phyloP scores from a whole-genome alignment of 345 rosid species.

The Euphorbia pulcherrima region DNA sequence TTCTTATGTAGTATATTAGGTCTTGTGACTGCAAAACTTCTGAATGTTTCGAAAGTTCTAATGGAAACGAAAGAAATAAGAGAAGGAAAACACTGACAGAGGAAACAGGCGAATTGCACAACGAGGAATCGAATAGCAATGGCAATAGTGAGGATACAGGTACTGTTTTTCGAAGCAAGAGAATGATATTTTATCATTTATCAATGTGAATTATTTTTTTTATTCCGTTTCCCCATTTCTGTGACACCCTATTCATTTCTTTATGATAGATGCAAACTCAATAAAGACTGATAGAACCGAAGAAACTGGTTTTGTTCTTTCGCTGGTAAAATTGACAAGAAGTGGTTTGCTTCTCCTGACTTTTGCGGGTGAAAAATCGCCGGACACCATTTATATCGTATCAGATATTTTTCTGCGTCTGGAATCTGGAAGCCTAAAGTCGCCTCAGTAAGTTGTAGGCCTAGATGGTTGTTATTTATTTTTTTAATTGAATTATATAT shows the following conservation, averaged over 20 bases:
- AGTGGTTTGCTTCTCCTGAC: slow-evolving; percentile 83
- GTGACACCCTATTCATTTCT: slow-evolving; percentile 1
- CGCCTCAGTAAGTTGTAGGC: slow-evolving; percentile 56
- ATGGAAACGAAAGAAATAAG: slow-evolving; percentile 32
- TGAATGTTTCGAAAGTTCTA: slow-evolving; percentile 24
- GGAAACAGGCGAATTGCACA: slow-evolving; percentile 23
- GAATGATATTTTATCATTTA: slow-evolving; percentile 8
- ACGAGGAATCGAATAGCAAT: slow-evolving; percentile 17
- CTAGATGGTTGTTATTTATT: neutral
- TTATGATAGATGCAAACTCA: slow-evolving; percentile 31
- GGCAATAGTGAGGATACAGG: slow-evolving; percentile 36
- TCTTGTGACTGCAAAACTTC: slow-evolving; percentile 23
- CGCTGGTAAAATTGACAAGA: slow-evolving; percentile 77
- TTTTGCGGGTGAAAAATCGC: slow-evolving; percentile 40
- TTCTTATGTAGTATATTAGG: slow-evolving; percentile 38
- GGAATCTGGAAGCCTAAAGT: slow-evolving; percentile 53
- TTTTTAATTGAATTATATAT: neutral
- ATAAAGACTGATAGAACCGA: slow-evolving; percentile 22
- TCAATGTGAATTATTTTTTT: neutral
- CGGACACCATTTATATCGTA: slow-evolving; percentile 40
- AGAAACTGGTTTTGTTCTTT: slow-evolving; percentile 44
- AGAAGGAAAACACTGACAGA: slow-evolving; percentile 46
- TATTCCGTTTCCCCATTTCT: slow-evolving; percentile 2
- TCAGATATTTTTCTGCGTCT: slow-evolving; percentile 48
- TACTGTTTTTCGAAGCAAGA: slow-evolving; percentile 20